Evolutionary conservation across 2,329 filamentous ascomycete genomes (phyloP), one percentile per base, ranked within the genome.

Genomic region (Simplicillium aogashimaense): DNA sequence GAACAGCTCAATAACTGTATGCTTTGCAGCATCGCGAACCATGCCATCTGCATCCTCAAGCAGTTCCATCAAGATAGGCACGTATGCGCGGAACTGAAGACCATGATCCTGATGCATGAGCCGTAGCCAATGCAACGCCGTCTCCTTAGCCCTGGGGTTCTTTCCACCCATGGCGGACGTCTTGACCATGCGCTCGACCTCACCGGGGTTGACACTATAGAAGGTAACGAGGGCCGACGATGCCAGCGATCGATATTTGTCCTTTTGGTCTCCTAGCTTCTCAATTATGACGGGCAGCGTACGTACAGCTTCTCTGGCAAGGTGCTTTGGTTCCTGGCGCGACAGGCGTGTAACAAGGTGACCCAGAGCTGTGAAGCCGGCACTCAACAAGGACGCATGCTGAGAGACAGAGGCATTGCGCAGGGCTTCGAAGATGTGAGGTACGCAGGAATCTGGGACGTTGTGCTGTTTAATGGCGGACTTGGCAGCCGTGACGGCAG

Each of bases 381-480:
- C 84, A 43, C 85, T 83, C 48, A 83, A 79, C 45, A 95, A 79
- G 29, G 78, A 76, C 34, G 81, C 81, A 53, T 94, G 84, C 52
- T 85, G 81, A 33, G 86, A 85, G 40, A 72, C 67, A 49, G 90
- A 83, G 44, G 86, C 84, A 39, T 79, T 66, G 47, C 83, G 82
- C 53, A 94, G 71, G 47, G 82, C 85, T 45, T 95, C 87, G 63
- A 95, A 94, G 47, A 95, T 77, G 43, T 77, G 70, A 18, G 77
- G 64, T 51, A 94, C 75, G 52, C 72, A 76, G 40, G 64, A 63
- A 49, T 94, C 86, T 45, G 87, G 86, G 35, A 95, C 86, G 66
- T 88, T 88, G 58, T 85, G 83, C 61, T 94, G 88, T 62, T 95
- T 95, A 70, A 95, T 95, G 58, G 80, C 77, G 34, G 85, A 88